Percentiles rank a stretch among this genome's conserved stretches.
Conservation (phyloP, 1,284 basidiomycete species). For the Trametes sp. region DNA sequence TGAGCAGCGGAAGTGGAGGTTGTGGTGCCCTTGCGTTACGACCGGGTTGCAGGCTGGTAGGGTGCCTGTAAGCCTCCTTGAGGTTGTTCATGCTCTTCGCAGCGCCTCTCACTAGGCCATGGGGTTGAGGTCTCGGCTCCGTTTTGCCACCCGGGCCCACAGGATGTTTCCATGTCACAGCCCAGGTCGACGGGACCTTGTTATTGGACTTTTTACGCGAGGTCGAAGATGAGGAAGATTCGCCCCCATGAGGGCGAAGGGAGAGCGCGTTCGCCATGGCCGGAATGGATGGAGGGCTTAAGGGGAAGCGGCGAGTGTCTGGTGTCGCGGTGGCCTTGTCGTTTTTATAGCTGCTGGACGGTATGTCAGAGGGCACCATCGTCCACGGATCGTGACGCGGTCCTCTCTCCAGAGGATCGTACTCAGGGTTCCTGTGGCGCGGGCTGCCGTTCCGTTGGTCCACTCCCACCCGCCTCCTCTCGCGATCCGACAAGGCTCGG, state of each 20-base stretch:
- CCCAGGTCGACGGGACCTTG: conserved; percentile 52
- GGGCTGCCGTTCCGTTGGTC: conserved; percentile 15
- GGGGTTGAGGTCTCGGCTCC: conserved; percentile 27
- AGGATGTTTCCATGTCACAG: conserved; percentile 56
- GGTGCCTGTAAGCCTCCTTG: conserved; percentile 46
- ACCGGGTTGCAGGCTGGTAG: conserved; percentile 48
- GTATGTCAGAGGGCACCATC: conserved; percentile 47
- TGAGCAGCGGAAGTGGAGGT: conserved; percentile 30
- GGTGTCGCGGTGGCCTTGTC: conserved; percentile 44
- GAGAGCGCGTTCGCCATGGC: conserved; percentile 18
- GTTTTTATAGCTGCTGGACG: conserved; percentile 36
- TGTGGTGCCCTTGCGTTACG: conserved; percentile 22
- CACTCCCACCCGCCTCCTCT: conserved; percentile 3
- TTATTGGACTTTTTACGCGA: conserved; percentile 39
- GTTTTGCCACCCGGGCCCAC: conserved; percentile 23
- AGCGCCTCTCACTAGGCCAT: conserved; percentile 38
- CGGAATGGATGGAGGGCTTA: conserved; percentile 12
- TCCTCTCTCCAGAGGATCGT: conserved; percentile 9
- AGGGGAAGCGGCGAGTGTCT: conserved; percentile 35
- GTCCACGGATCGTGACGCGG: conserved; percentile 51
- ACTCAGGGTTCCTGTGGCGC: conserved; percentile 25
- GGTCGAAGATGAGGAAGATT: no score
- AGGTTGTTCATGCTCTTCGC: conserved; percentile 70
- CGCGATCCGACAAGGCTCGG: conserved; percentile 23
- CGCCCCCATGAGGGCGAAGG: conserved; percentile 43